Evolutionary conservation across 345 rosid genomes (phyloP).

Genomic region (Bretschneidera sinensis): DNA sequence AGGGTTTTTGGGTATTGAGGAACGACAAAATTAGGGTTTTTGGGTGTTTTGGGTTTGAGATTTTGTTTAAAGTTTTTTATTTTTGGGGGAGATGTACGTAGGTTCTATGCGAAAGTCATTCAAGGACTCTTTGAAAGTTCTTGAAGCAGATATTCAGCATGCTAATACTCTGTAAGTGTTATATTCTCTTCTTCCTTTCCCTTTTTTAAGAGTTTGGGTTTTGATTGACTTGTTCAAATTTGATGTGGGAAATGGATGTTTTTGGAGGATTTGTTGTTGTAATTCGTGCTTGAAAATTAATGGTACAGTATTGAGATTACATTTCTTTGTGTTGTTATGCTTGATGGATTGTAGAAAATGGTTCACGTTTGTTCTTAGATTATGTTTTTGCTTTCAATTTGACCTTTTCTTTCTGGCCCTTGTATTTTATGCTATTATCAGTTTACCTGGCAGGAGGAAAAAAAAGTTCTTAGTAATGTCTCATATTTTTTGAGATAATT

Average conservation of each 20-base stretch:
- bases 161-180: constrained; percentile 49
- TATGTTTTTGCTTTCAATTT: not conserved
- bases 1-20: too few species aligned
- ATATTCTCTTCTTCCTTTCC: not conserved
- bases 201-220: not conserved
- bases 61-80: not conserved
- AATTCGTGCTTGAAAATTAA: too few species aligned
- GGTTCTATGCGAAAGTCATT: not conserved
- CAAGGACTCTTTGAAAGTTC: constrained; percentile 43
- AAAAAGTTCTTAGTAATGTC: too few species aligned
- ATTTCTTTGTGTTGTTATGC: not conserved
- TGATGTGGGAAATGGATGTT: too few species aligned
- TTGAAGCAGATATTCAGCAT: constrained; percentile 64
- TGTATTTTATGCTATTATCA: not conserved
- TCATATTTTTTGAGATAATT: not conserved
- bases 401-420: not conserved
- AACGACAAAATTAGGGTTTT: constrained; percentile 17
- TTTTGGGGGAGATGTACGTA: not conserved
- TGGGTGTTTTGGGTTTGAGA: not conserved
- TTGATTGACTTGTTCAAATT: not conserved
- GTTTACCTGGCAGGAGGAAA: not conserved
- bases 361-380: not conserved
- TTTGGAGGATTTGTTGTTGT: too few species aligned
- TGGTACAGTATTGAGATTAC: too few species aligned
- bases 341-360: not conserved